Evolutionary conservation across 352 stramenopile species (phyloP), one percentile per base, ranked within the genome.

Genomic region (Phytophthora foliorum): DNA sequence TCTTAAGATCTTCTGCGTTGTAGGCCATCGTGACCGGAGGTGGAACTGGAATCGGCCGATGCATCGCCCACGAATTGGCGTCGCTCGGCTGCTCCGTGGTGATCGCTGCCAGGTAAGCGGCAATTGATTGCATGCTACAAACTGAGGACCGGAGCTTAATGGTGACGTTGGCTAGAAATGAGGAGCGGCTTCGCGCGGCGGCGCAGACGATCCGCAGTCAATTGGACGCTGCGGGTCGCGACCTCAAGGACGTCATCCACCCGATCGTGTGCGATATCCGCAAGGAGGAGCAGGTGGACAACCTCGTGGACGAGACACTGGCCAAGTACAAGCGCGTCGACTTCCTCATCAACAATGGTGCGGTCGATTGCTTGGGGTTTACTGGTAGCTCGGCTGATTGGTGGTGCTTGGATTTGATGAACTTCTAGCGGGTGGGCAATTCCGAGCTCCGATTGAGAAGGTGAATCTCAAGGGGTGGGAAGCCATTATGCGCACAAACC

Each of bases 301-400:
- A 81, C 46, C 76, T 97, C 27, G 59, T 95, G n/a, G 78, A 88
- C 46, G 76, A 80, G 36, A 88, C 80, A 32, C 61, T 98, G 46
- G 72, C 85, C 63, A 90, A 84, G 58, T 97, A 86, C 71, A 86
- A 90, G 50, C 80, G 85, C 25, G 79, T 99, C 29, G 84, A 98
- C 73, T 92, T 97, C 50, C 75, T 98, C 27, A 80, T 99, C 16
- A 98, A 98, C 78, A 98, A 98, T 70, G 93, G 82, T 89, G 36
- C 19, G 57, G 24, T 7, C 19, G 14, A 36, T 39, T 19, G 3
- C 11, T 17, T 27, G 17, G 36, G 27, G 13, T 45, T 29, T 14
- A n/a, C n/a, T 39, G 25, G 25, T 41, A 27, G 1, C n/a, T 44
- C 25, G 2, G 10, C 29, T 69, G n/a, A 63, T 59, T 42, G 7